phyloP scores from a whole-genome alignment of 805 yeast genomes.

The Pichia exigua region DNA sequence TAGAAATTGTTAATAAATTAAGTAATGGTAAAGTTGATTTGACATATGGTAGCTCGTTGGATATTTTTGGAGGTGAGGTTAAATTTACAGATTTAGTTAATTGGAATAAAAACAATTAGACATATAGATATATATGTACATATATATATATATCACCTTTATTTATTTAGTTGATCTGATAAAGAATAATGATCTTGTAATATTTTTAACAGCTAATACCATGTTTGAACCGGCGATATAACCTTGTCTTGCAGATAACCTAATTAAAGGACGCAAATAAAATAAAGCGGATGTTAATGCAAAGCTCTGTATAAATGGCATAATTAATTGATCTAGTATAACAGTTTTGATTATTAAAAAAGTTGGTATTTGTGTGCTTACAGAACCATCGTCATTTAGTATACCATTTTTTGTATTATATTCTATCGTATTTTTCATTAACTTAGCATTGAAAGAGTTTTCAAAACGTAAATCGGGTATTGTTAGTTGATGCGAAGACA shows the following conservation, averaged over 20 bases:
- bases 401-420: conserved; percentile 2
- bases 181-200: conserved; percentile 1
- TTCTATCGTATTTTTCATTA: conserved; percentile 18
- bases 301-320: conserved; percentile 55
- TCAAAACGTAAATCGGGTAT: conserved; percentile 66
- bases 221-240: neutral
- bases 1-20: conserved; percentile 53
- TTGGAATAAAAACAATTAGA: conserved; percentile 49
- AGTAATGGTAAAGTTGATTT: conserved; percentile 82
- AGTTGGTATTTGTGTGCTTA: conserved; percentile 24
- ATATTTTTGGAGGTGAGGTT: conserved; percentile 92
- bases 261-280: conserved; percentile 28
- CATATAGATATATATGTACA: neutral
- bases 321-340: conserved; percentile 43
- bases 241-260: neutral
- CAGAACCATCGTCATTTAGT: neutral
- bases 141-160: neutral
- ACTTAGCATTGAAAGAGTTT: conserved; percentile 45
- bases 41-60: conserved; percentile 89
- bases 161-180: neutral
- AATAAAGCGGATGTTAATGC: conserved; percentile 33
- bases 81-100: conserved; percentile 63
- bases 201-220: neutral
- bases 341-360: conserved; percentile 39
- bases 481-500: conserved; percentile 4